These are phyloP conservation scores for Tolypocladium amazonense DNA, from an alignment of 2,329 filamentous ascomycete genomes.

Conservation along the genomic window DNA sequence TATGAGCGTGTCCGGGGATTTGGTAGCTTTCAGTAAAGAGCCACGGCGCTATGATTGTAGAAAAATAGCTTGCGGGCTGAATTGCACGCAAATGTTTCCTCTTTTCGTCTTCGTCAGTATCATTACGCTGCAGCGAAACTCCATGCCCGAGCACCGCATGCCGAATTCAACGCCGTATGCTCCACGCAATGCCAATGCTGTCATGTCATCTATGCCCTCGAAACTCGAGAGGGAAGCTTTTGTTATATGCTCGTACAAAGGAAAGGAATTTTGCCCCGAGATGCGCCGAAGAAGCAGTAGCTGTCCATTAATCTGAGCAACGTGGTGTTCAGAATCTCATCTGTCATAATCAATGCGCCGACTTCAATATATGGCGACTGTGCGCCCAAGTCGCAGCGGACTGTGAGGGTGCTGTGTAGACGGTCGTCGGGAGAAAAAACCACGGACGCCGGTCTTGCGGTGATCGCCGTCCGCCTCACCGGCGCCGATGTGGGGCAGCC, in stretches of 20 bases:
- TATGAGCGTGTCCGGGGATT: not conserved
- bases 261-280: not conserved
- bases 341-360: not conserved
- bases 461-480: not conserved
- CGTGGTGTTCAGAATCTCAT: not conserved
- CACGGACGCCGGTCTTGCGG: not conserved
- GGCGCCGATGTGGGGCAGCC: conserved; percentile 8
- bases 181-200: not conserved
- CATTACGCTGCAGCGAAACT: not conserved
- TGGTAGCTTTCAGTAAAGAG: not conserved
- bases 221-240: too few relatives aligned
- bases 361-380: conserved; percentile 24
- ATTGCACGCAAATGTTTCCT: not conserved
- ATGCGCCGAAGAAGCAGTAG: not conserved
- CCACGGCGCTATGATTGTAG: not conserved
- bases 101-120: not conserved
- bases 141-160: not conserved
- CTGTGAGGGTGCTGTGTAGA: conserved; percentile 18
- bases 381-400: conserved; percentile 24
- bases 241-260: not conserved
- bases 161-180: not conserved
- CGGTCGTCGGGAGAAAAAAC: conserved; percentile 4
- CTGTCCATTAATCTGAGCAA: not conserved
- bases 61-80: too few relatives aligned
- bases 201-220: not conserved